phyloP scores from a whole-genome alignment of 495 filamentous ascomycete species.

The Hypoxylon crocopeplum region DNA sequence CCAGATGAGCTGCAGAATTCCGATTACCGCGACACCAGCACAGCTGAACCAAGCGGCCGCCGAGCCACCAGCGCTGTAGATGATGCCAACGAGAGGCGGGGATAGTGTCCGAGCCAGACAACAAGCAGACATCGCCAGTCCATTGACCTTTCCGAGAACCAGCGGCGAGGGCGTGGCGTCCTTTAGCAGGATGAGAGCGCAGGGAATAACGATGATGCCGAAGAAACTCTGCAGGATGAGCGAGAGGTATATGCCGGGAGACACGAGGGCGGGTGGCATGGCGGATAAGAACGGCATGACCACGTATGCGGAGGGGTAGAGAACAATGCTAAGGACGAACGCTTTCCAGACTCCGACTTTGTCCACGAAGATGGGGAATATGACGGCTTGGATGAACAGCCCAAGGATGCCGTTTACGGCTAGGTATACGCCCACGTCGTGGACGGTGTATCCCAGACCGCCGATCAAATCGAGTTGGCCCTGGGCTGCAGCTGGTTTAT shows the following conservation, averaged over 20 bases:
- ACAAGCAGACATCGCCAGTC: conserved; percentile 70
- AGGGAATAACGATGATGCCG: conserved; percentile 72
- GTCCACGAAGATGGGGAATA: conserved; percentile 70
- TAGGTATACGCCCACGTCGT: conserved; percentile 72
- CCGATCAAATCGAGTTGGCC: conserved; percentile 48
- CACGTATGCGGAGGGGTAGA: conserved; percentile 73
- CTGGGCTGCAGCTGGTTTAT: conserved; percentile 23
- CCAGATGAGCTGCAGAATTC: conserved; percentile 67
- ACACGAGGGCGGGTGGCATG: conserved; percentile 57
- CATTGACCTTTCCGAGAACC: conserved; percentile 73
- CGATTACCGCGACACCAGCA: conserved; percentile 64
- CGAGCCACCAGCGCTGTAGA: conserved; percentile 67
- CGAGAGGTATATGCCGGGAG: conserved; percentile 67
- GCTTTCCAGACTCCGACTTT: conserved; percentile 71
- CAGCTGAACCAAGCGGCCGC: conserved; percentile 75
- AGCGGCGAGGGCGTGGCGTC: conserved; percentile 69
- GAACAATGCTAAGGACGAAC: conserved; percentile 66
- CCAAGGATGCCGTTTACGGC: conserved; percentile 72
- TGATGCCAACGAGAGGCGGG: conserved; percentile 68
- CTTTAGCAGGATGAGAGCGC: conserved; percentile 74
- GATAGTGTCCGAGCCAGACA: conserved; percentile 72
- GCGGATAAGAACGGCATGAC: conserved; percentile 70
- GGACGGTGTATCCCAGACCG: conserved; percentile 69
- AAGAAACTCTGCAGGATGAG: conserved; percentile 70
- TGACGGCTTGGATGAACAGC: conserved; percentile 68